Evolutionary conservation across 2,329 filamentous ascomycete genomes (phyloP), one percentile per base, ranked within the genome.

Genomic region (Coniosporium tulheliwenetii): DNA sequence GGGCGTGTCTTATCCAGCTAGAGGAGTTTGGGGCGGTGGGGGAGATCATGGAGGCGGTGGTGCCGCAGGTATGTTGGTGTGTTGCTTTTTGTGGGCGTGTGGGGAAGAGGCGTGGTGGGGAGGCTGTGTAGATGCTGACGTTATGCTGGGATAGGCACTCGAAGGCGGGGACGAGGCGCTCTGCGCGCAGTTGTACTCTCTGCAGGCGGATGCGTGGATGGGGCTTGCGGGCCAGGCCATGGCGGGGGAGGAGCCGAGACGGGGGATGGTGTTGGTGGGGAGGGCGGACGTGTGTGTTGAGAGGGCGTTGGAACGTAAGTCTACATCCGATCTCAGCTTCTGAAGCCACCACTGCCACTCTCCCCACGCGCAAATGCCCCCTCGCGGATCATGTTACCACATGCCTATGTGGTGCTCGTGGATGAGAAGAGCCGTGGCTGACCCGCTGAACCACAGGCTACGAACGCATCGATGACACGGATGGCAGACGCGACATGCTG

Each of bases 151-250:
- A n/a, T 44, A 64, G 58, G 58, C 61, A 5, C 66, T 93, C 1
- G 85, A 93, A 58, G 75, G 75, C 39, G 75, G 78, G 39, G 74
- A 81, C 37, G 64, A 69, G 1, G 66, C 66, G 37, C 64, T 85
- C 10, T 69, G 71, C 0, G 85, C 78, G 0, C 69, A 66, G 15
- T 68, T 85, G 13, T 89, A 87, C 56, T 72, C 73, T 1, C 59
- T 75, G 15, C 70, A 93, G 2, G 82, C 75, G 0, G 85, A 94
- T 54, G 79, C 83, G 0, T 75, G 79, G 49, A 81, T 93, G 66
- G 86, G 86, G 0, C 61, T 83, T 45, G 85, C 84, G 0, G 80
- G 84, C 31, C 53, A 64, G 49, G 44, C 44, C 60, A 56, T 52
- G 65, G 48, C 50, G 44, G 44, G 44, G 36, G 51, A 46, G 39